A percentile compares a stretch with the other conserved stretches of the same genome.
phyloP scores from a whole-genome alignment of 179 eudicot genomes.

The Beta macrorhiza region DNA sequence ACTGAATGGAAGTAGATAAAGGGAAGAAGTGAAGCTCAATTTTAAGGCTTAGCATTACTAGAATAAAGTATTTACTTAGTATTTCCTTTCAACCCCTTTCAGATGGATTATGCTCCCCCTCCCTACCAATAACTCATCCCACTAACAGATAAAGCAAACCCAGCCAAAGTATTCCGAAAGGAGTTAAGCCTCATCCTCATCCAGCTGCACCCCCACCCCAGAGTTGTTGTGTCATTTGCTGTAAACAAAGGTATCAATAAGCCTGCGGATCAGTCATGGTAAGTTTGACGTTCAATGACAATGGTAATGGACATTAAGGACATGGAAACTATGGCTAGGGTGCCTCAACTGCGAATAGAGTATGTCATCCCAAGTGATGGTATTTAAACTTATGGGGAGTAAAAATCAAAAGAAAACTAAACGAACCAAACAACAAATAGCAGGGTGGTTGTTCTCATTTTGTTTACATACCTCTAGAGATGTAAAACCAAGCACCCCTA shows the following conservation, averaged over 20 bases:
- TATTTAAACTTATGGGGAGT: background rate
- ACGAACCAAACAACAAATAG: background rate
- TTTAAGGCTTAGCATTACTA: background rate
- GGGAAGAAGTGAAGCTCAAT: background rate
- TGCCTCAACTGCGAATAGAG: background rate
- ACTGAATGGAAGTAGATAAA: background rate
- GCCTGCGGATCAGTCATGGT: background rate
- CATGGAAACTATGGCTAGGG: background rate
- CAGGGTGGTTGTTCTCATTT: background rate
- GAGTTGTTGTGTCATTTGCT: background rate
- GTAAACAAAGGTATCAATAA: background rate
- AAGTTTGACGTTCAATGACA: background rate
- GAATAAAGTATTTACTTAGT: background rate
- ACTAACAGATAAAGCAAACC: background rate
- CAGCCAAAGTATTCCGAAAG: background rate
- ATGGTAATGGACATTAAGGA: background rate
- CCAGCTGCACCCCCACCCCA: background rate
- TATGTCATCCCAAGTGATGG: no score
- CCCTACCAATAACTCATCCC: background rate
- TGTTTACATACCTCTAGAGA: background rate
- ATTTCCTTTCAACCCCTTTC: background rate
- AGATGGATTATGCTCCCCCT: background rate
- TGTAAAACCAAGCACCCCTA: background rate
- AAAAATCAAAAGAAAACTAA: background rate
- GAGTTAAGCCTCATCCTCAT: background rate